Conservation (phyloP, 805 yeast genomes). For the Myxozyma neglecta region DNA sequence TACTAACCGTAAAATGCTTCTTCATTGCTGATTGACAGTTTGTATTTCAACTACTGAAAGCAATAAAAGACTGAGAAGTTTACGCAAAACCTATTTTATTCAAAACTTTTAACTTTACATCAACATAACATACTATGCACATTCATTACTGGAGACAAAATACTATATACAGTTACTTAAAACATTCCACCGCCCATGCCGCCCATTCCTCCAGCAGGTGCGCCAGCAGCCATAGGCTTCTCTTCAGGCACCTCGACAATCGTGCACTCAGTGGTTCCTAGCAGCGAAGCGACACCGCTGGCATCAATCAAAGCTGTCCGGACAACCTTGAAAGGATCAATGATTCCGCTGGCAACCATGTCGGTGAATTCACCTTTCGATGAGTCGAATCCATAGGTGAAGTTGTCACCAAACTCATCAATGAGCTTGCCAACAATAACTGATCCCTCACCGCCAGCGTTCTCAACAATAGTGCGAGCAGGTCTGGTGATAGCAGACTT, state of each 20-base stretch:
- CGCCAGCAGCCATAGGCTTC: conserved; percentile 49
- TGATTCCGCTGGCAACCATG: conserved; percentile 95
- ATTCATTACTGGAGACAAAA: no score
- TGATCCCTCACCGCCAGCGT: conserved; percentile 97
- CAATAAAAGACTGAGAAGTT: no score
- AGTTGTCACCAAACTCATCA: conserved; percentile 60
- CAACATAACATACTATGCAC: no score
- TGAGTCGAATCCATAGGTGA: conserved; percentile 89
- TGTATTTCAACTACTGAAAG: no score
- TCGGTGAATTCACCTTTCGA: conserved; percentile 91
- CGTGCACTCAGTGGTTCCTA: conserved; percentile 98
- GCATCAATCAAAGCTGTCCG: conserved; percentile 95
- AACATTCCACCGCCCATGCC: conserved; percentile 41
- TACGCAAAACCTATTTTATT: no score
- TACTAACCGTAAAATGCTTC: no score
- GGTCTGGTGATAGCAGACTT: conserved; percentile 91
- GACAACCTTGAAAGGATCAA: conserved; percentile 98
- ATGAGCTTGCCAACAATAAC: conserved; percentile 88
- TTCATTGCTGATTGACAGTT: no score
- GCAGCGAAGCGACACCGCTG: conserved; percentile 92
- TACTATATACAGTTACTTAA: conserved; percentile 1
- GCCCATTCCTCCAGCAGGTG: conserved; percentile 58
- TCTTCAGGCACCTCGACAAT: conserved; percentile 87
- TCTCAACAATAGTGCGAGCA: conserved; percentile 91
- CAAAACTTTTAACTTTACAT: no score